phyloP scores from a whole-genome alignment of 768 basidiomycete genomes.

The Leccinum disarticulatum region DNA sequence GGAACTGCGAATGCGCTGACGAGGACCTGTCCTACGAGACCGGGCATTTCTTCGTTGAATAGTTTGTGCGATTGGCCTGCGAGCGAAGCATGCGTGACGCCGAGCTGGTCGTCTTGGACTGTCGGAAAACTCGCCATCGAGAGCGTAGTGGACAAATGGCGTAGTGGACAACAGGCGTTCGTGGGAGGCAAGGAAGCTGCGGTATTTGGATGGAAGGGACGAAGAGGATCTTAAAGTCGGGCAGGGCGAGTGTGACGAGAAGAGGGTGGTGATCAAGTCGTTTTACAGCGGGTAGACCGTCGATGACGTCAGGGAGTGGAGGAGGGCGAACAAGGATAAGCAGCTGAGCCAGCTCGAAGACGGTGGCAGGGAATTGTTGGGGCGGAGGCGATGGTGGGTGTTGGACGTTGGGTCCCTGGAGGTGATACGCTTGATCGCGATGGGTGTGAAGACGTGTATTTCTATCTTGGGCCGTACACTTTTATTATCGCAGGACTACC shows the following conservation, averaged over 20 bases:
- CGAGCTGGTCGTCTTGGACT: conserved; percentile 70
- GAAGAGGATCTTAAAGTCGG: conserved; percentile 63
- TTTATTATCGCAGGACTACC: conserved; percentile 19
- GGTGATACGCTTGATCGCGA: conserved; percentile 57
- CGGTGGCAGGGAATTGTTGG: not conserved
- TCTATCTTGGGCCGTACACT: conserved; percentile 29
- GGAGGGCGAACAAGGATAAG: conserved; percentile 40
- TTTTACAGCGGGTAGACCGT: conserved; percentile 88
- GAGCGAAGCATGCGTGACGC: conserved; percentile 51
- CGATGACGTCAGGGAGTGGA: conserved; percentile 67
- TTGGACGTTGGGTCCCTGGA: conserved; percentile 40
- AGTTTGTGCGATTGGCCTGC: conserved; percentile 61
- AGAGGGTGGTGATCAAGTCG: conserved; percentile 73
- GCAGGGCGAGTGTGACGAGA: conserved; percentile 80
- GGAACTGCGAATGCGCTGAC: too few relatives aligned
- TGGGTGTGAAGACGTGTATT: conserved; percentile 41
- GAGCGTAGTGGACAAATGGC: not conserved
- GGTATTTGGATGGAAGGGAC: conserved; percentile 71
- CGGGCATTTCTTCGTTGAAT: too few relatives aligned
- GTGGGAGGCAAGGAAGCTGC: conserved; percentile 66
- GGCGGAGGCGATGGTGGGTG: conserved; percentile 37
- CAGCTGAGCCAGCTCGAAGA: conserved; percentile 32
- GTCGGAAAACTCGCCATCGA: conserved; percentile 60
- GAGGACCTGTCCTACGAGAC: too few relatives aligned
- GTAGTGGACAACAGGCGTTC: conserved; percentile 57